phyloP scores from a whole-genome alignment of 495 filamentous ascomycete genomes.

The Penicillium psychrofluorescens region DNA sequence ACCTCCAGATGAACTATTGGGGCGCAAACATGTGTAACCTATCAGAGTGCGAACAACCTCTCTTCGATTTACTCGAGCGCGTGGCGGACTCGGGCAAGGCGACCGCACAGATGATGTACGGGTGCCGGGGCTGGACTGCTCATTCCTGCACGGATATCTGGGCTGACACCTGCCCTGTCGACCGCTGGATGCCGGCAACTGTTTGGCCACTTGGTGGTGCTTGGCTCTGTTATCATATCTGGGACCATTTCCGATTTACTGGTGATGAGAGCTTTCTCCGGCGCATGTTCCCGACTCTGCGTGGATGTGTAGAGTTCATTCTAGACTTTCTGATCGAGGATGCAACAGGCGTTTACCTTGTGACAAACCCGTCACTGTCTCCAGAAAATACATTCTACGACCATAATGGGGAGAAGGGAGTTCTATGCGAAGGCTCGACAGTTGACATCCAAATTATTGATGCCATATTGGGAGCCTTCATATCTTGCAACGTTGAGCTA shows the following conservation, averaged over 20 bases:
- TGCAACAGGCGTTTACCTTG: constrained; percentile 22
- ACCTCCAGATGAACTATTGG: constrained; percentile 59
- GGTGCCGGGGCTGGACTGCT: constrained; percentile 36
- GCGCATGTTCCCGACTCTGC: constrained; percentile 26
- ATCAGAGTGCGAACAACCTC: constrained; percentile 21
- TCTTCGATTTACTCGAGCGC: constrained; percentile 36
- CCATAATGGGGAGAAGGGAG: constrained; percentile 17
- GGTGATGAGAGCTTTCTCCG: constrained; percentile 25
- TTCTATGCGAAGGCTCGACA: constrained; percentile 34
- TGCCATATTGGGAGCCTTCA: constrained; percentile 29
- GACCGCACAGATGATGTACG: constrained; percentile 41
- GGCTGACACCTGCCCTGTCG: constrained; percentile 40
- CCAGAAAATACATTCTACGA: constrained; percentile 42
- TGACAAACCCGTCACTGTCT: constrained; percentile 40
- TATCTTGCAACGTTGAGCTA: constrained; percentile 16
- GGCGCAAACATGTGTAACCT: constrained; percentile 37
- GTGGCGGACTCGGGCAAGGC: constrained; percentile 24
- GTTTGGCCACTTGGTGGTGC: constrained; percentile 42
- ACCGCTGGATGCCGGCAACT: constrained; percentile 36
- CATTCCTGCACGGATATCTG: constrained; percentile 46
- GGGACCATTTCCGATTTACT: constrained; percentile 39
- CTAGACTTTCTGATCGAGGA: constrained; percentile 40
- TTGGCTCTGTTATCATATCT: constrained; percentile 41
- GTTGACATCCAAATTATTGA: constrained; percentile 43
- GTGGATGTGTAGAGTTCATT: constrained; percentile 33